Evolutionary conservation across 108 stramenopile species (phyloP).

Genomic region (Thalassiosira profunda): DNA sequence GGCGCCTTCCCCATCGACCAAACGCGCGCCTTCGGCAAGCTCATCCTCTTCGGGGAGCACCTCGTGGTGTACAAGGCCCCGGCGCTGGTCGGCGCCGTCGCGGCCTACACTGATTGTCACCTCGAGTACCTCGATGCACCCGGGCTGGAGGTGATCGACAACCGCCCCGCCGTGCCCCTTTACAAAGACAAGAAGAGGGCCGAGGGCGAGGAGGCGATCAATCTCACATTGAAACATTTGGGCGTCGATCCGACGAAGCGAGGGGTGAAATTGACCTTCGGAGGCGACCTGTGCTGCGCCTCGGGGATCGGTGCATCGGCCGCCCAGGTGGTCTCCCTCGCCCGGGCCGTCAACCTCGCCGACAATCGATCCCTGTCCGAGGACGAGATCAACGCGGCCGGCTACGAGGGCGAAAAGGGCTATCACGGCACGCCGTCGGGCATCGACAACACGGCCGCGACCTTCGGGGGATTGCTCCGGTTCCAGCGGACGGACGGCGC

Average conservation of each 20-base stretch:
- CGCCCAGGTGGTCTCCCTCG: conserved; percentile 83
- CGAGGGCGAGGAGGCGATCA: conserved; percentile 75
- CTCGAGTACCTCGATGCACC: conserved; percentile 51
- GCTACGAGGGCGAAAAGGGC: conserved; percentile 92
- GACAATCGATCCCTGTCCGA: conserved; percentile 60
- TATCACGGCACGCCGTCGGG: conserved; percentile 94
- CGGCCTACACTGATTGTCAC: conserved; percentile 82
- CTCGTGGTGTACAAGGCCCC: conserved; percentile 93
- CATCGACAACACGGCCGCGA: conserved; percentile 92
- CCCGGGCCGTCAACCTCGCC: conserved; percentile 74
- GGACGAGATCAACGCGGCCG: conserved; percentile 89
- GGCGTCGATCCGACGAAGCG: conserved; percentile 52
- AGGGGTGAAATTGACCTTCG: conserved; percentile 72
- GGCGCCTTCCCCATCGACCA: conserved; percentile 38
- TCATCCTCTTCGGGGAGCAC: conserved; percentile 92
- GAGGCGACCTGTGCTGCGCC: conserved; percentile 81
- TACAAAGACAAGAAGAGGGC: conserved; percentile 89
- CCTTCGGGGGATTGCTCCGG: conserved; percentile 85
- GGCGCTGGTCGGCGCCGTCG: conserved; percentile 87
- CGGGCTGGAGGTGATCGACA: conserved; percentile 70
- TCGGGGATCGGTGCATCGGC: conserved; percentile 89
- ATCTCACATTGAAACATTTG: conserved; percentile 76
- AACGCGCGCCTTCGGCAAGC: conserved; percentile 84
- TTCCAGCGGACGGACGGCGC: conserved; percentile 86
- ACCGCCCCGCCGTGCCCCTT: conserved; percentile 85